Conservation (phyloP, 768 basidiomycete species). For the Leccinellum albellum region DNA sequence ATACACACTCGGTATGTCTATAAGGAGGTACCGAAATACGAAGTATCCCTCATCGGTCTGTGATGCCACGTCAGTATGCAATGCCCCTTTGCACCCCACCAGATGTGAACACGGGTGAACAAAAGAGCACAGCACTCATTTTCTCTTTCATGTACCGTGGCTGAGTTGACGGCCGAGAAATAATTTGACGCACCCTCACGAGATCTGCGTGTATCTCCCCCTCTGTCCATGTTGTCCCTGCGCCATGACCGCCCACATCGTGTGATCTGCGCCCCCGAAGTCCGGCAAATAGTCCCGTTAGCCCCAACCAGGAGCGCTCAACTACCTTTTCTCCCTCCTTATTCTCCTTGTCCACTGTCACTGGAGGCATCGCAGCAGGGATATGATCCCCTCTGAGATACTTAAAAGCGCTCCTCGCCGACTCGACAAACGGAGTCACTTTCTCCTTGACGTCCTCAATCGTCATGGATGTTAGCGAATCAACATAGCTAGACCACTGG, state of each 20-base stretch:
- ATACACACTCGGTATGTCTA: constrained; percentile 74
- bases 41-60: constrained; percentile 78
- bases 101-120: constrained; percentile 1
- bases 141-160: neutral
- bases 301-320: constrained; percentile 44
- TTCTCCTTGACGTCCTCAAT: constrained; percentile 52
- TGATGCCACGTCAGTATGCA: constrained; percentile 9
- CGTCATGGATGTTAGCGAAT: constrained; percentile 50
- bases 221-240: constrained; percentile 54
- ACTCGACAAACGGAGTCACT: constrained; percentile 41
- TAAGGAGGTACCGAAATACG: constrained; percentile 69
- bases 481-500: constrained; percentile 35
- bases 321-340: constrained; percentile 30
- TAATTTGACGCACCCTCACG: constrained; percentile 51
- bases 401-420: constrained; percentile 56
- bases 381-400: constrained; percentile 67
- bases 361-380: constrained; percentile 34
- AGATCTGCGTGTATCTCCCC: constrained; percentile 82
- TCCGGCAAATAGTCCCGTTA: constrained; percentile 68
- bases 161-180: constrained; percentile 2
- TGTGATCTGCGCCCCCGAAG: constrained; percentile 43
- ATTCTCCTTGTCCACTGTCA: constrained; percentile 24
- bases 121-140: constrained; percentile 1
- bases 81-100: constrained; percentile 1
- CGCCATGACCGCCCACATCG: constrained; percentile 29